These are phyloP conservation scores for Yamadazyma ubonensis DNA, from an alignment of 805 yeast genomes.

Conservation along the genomic window DNA sequence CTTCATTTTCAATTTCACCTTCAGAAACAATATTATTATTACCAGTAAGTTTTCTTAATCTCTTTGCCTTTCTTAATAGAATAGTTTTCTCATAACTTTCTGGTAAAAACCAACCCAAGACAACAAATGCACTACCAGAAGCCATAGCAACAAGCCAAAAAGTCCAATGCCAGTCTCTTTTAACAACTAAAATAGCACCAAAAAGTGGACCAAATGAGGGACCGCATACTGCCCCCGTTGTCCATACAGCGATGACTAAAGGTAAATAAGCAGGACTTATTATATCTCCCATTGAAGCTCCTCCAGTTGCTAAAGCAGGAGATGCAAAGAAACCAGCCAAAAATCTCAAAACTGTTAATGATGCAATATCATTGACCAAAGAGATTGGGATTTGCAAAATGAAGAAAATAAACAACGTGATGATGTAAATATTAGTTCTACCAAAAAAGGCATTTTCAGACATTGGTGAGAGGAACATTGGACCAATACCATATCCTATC, in stretches of 20 bases:
- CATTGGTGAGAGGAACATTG: conserved; percentile 58
- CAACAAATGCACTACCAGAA: conserved; percentile 35
- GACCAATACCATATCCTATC: conserved; percentile 63
- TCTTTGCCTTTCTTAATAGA: conserved; percentile 45
- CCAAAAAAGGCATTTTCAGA: conserved; percentile 58
- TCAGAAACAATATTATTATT: conserved; percentile 41
- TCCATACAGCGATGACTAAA: conserved; percentile 50
- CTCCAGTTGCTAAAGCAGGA: conserved; percentile 59
- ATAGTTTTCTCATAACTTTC: conserved; percentile 44
- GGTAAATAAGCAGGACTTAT: conserved; percentile 43
- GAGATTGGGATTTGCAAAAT: conserved; percentile 61
- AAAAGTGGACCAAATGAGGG: conserved; percentile 57
- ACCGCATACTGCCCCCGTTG: conserved; percentile 53
- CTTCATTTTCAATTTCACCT: conserved; percentile 32
- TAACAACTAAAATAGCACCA: conserved; percentile 54
- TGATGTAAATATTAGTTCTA: conserved; percentile 49
- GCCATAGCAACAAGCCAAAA: conserved; percentile 51
- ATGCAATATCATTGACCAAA: conserved; percentile 49
- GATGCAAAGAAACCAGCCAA: conserved; percentile 55
- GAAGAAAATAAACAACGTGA: conserved; percentile 48
- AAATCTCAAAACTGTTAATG: conserved; percentile 51
- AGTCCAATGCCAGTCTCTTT: conserved; percentile 54
- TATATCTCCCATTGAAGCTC: conserved; percentile 56
- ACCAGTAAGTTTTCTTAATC: conserved; percentile 51
- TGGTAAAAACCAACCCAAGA: conserved; percentile 43